A percentile compares a stretch with the other conserved stretches of the same genome.
phyloP scores from a whole-genome alignment of 768 basidiomycete genomes.

The Amanita pseudoporphyria region DNA sequence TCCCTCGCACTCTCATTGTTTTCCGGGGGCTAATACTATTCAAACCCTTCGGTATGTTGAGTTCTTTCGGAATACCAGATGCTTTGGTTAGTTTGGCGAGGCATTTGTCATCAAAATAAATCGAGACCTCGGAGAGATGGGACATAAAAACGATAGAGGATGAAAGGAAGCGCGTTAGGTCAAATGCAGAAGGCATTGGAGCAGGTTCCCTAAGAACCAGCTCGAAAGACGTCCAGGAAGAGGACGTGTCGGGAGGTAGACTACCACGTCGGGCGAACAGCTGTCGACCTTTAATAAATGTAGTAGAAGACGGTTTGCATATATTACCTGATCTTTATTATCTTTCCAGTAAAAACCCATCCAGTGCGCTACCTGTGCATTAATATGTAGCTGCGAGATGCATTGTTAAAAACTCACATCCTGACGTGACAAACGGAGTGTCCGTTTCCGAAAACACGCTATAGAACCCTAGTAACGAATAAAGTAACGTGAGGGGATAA shows the following conservation, averaged over 20 bases:
- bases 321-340: conserved; percentile 70
- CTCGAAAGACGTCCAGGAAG: conserved; percentile 79
- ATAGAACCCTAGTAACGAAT: conserved; percentile 46
- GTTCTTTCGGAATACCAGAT: conserved; percentile 36
- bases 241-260: conserved; percentile 31
- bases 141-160: conserved; percentile 94
- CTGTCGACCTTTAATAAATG: conserved; percentile 24
- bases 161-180: conserved; percentile 81
- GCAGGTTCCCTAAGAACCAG: conserved; percentile 79
- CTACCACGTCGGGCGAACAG: conserved; percentile 76
- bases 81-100: conserved; percentile 61
- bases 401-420: conserved; percentile 32
- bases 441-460: conserved; percentile 79
- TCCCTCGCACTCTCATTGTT: conserved; percentile 58
- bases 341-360: conserved; percentile 98
- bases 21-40: conserved; percentile 43
- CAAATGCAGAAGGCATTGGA: conserved; percentile 75
- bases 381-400: neutral
- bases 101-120: conserved; percentile 75
- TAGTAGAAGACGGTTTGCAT: neutral
- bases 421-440: conserved; percentile 74
- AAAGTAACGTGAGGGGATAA: neutral
- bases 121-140: conserved; percentile 61
- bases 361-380: conserved; percentile 52
- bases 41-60: conserved; percentile 48